Conservation (phyloP, 176 grass and related monocot genomes). For the Carex myosuroides region DNA sequence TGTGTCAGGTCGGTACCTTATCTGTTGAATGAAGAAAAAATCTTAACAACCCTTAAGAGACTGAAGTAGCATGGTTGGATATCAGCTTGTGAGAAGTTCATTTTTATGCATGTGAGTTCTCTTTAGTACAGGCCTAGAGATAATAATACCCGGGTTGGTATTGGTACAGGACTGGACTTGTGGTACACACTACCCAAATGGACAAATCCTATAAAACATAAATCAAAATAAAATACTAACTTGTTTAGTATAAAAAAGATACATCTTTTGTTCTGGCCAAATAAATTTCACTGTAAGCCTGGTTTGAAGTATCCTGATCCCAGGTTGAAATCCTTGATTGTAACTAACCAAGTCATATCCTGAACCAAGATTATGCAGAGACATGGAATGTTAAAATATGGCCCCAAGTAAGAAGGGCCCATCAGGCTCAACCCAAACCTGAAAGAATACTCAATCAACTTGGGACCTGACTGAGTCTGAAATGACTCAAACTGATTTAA, state of each 20-base stretch:
- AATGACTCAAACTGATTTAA: neutral
- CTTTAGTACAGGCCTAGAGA: neutral
- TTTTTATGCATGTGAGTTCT: neutral
- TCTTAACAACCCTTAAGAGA: neutral
- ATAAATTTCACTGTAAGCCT: neutral
- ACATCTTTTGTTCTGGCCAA: neutral
- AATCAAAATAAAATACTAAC: neutral
- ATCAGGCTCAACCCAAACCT: neutral
- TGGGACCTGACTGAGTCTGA: neutral
- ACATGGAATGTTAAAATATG: neutral
- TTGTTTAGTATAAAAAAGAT: neutral
- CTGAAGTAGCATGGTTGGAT: neutral
- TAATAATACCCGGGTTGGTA: neutral
- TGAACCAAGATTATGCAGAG: neutral
- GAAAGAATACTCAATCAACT: neutral
- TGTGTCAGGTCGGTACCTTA: conserved; percentile 64
- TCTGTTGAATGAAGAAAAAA: conserved; percentile 44
- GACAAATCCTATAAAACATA: neutral
- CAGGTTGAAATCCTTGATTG: neutral
- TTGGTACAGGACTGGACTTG: neutral
- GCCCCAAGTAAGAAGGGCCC: neutral
- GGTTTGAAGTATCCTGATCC: neutral
- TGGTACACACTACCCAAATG: neutral
- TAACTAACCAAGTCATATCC: neutral
- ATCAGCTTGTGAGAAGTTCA: neutral